Base-by-base conservation (phyloP, 208 protist species). In the Acanthamoeba royreba region DNA sequence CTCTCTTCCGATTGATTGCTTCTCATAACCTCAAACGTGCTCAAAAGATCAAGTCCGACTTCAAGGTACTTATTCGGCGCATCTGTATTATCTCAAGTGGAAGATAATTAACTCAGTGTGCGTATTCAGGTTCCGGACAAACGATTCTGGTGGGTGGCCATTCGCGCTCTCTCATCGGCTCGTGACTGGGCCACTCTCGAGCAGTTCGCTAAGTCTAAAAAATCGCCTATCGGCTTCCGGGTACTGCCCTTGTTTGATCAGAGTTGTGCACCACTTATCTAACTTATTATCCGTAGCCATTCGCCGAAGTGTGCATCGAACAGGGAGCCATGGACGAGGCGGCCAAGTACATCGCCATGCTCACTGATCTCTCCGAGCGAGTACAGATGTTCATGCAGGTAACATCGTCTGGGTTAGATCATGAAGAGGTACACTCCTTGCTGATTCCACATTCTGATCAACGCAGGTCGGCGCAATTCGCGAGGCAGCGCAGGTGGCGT, bases 101-200 rank as follows among this genome's bases (percentile, higher is more conserved):
- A n/a, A n/a, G n/a, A n/a, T n/a, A n/a, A n/a, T n/a, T n/a, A n/a
- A n/a, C n/a, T n/a, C n/a, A n/a, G 55, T 4, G 55, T 17, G 9
- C 25, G 9, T 5, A 28, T 28, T 9, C 55, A 66, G 55, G 55
- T 97, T 19, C 93, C 93, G 9, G 95, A 97, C 45, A 95, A 95
- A 28, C 69, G 94, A 43, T 97, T 95, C 88, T 97, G 95, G 96
- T 97, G 95, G 95, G 58, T 97, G 25, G 95, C 94, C 52, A 86
- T 97, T 40, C 88, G 92, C 8, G 96, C 95, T 7, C 45, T 94
- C 0, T 89, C 95, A 2, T 35, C 49, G 1, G 22, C 43, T 1
- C 17, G 28, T 43, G 49, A 97, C 47, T 97, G 95, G 95, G 46
- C 72, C 13, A 79, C 88, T 22, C 55, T 97, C 9, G 58, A 94